phyloP scores from a whole-genome alignment of 306 rosid species.

The Oxytropis ochrocephala region DNA sequence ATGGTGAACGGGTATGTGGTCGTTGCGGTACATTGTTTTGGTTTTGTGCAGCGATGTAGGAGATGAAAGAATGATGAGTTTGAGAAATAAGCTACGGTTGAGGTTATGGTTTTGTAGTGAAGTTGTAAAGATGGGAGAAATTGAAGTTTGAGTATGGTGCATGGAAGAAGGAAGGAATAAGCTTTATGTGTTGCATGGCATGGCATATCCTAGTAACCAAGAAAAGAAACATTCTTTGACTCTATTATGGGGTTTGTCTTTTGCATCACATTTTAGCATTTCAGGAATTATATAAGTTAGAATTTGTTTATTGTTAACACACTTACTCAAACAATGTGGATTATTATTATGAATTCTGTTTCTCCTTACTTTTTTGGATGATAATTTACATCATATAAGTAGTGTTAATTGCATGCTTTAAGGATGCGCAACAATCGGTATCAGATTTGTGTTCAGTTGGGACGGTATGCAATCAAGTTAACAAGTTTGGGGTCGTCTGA shows the following conservation, averaged over 20 bases:
- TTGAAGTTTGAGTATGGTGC: slow-evolving; percentile 39
- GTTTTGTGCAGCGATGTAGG: background rate
- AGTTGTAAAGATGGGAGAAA: slow-evolving; percentile 12
- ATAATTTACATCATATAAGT: background rate
- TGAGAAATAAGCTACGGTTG: background rate
- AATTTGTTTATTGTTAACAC: background rate
- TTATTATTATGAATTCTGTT: background rate
- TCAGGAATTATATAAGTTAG: background rate
- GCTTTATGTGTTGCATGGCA: slow-evolving; percentile 18
- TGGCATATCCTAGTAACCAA: background rate
- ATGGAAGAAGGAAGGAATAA: slow-evolving; percentile 62
- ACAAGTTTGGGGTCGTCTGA: too few species aligned
- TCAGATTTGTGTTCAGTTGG: too few species aligned
- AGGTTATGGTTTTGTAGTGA: slow-evolving; percentile 18
- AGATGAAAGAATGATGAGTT: slow-evolving; percentile 11
- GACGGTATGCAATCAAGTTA: too few species aligned
- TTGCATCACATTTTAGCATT: slow-evolving; percentile 17
- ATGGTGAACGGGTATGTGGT: slow-evolving; percentile 35
- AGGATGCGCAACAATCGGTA: background rate
- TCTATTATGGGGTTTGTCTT: background rate
- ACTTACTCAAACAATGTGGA: background rate
- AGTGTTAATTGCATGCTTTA: background rate
- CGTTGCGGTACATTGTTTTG: slow-evolving; percentile 29
- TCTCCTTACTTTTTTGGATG: background rate
- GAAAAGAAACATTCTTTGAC: background rate